phyloP scores from a whole-genome alignment of 2,329 filamentous ascomycete species.

The Teratosphaeria pseudoeucalypti region DNA sequence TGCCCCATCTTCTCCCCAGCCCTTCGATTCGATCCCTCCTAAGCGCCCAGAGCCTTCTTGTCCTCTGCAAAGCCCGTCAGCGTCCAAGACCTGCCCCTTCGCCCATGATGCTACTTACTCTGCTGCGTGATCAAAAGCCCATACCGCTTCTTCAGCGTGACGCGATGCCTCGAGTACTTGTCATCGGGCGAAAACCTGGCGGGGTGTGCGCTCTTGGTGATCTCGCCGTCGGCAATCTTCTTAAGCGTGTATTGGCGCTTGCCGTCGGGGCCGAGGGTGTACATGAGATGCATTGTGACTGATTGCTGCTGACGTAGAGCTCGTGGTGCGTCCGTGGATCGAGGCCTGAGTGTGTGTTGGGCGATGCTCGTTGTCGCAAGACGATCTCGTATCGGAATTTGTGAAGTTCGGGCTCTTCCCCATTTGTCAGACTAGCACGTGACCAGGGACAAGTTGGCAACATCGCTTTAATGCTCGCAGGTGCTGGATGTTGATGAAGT shows the following conservation, averaged over 20 bases:
- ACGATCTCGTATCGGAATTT: background rate
- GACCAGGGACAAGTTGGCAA: background rate
- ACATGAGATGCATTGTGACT: conserved; percentile 64
- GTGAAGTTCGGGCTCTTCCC: background rate
- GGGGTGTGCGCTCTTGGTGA: conserved; percentile 93
- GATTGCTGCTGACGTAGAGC: background rate
- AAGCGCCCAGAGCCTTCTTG: conserved; percentile 21
- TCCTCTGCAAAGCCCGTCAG: conserved; percentile 26
- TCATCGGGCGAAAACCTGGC: conserved; percentile 96
- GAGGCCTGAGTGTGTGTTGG: background rate
- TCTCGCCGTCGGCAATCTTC: conserved; percentile 69
- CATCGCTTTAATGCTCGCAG: background rate
- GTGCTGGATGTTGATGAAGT: background rate
- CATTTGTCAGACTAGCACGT: background rate
- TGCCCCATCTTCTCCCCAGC: too few species aligned
- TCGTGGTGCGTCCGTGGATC: background rate
- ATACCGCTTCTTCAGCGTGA: conserved; percentile 90
- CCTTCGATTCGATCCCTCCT: background rate
- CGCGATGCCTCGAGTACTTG: conserved; percentile 92
- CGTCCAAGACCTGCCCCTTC: background rate
- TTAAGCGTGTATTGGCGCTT: conserved; percentile 92
- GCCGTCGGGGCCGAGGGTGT: conserved; percentile 71
- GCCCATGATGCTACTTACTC: conserved; percentile 13
- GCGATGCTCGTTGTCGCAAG: background rate
- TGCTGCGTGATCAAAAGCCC: conserved; percentile 78